Percentiles rank a stretch among this genome's conserved stretches.
Conservation (phyloP, 148 eudicot species). For the Talinum fruticosum region DNA sequence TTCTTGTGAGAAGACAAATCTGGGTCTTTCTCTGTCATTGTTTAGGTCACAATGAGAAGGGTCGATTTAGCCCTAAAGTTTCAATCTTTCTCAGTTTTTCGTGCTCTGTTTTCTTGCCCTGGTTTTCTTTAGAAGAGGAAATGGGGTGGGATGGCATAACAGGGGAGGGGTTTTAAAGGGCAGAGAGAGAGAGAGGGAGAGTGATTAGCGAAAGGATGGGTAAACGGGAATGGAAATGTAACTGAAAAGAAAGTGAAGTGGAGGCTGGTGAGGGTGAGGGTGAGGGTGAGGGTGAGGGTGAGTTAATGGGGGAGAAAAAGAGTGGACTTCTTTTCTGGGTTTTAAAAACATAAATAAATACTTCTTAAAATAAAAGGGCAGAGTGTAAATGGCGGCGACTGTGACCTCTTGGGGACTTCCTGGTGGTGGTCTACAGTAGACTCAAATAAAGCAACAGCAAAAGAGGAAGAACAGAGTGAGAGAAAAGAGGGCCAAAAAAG, state of each 20-base stretch:
- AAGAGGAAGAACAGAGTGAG: neutral
- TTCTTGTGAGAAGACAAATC: conserved; percentile 55
- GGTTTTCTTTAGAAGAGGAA: too few relatives aligned
- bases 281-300: neutral
- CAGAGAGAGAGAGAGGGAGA: neutral
- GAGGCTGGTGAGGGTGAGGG: neutral
- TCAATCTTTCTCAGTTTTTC: neutral
- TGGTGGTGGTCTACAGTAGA: neutral
- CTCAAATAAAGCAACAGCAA: too few relatives aligned
- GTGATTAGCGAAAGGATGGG: conserved; percentile 1
- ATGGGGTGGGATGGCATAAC: neutral
- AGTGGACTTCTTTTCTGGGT: conserved; percentile 9
- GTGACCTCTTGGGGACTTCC: neutral
- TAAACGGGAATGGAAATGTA: neutral
- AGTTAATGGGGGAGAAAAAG: conserved; percentile 8
- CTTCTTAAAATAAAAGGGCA: too few relatives aligned
- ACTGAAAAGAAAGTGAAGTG: neutral
- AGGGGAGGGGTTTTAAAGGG: neutral
- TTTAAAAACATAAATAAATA: too few relatives aligned
- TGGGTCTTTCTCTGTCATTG: conserved; percentile 50
- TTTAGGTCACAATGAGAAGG: neutral
- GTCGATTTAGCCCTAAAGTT: neutral
- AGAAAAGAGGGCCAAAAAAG: neutral
- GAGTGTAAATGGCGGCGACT: conserved; percentile 25
- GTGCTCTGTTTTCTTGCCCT: neutral